A percentile compares a stretch with the other conserved stretches of the same genome.
Conservation (phyloP, 768 basidiomycete genomes). For the Boletus rubescentipes region DNA sequence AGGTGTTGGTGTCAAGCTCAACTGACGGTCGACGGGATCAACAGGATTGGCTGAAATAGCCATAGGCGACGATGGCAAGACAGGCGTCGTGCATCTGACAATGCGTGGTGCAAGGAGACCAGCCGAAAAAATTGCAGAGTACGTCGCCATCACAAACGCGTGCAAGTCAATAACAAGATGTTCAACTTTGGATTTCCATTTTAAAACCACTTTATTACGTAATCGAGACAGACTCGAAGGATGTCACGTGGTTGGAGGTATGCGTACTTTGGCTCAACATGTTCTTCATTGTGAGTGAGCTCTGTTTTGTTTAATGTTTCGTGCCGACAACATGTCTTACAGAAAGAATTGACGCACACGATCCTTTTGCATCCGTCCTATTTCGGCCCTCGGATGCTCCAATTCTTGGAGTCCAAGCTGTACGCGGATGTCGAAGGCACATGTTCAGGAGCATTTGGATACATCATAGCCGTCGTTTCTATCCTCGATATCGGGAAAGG, state of each 20-base stretch:
- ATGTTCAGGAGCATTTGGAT: constrained; percentile 92
- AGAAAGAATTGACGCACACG: constrained; percentile 98
- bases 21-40: constrained; percentile 37
- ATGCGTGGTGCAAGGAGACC: constrained; percentile 58
- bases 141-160: constrained; percentile 39
- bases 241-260: constrained; percentile 13
- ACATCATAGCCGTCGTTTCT: constrained; percentile 89
- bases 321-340: constrained; percentile 1
- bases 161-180: background rate
- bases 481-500: constrained; percentile 92
- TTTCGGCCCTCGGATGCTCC: constrained; percentile 94
- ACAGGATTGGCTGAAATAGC: constrained; percentile 17
- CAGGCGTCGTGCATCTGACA: constrained; percentile 23
- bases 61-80: constrained; percentile 26
- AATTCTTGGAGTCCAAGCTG: constrained; percentile 89
- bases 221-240: constrained; percentile 4
- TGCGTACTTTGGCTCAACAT: constrained; percentile 31
- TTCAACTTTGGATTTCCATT: constrained; percentile 21
- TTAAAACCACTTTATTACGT: constrained; percentile 17
- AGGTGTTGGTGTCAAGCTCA: constrained; percentile 39
- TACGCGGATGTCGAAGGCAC: constrained; percentile 97
- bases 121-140: constrained; percentile 71
- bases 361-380: constrained; percentile 97
- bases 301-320: background rate
- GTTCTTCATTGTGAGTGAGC: constrained; percentile 69